A percentile compares a stretch with the other conserved stretches of the same genome.
These are phyloP conservation scores for Mrakia blollopis DNA, from an alignment of 768 basidiomycete species.

Conservation along the genomic window DNA sequence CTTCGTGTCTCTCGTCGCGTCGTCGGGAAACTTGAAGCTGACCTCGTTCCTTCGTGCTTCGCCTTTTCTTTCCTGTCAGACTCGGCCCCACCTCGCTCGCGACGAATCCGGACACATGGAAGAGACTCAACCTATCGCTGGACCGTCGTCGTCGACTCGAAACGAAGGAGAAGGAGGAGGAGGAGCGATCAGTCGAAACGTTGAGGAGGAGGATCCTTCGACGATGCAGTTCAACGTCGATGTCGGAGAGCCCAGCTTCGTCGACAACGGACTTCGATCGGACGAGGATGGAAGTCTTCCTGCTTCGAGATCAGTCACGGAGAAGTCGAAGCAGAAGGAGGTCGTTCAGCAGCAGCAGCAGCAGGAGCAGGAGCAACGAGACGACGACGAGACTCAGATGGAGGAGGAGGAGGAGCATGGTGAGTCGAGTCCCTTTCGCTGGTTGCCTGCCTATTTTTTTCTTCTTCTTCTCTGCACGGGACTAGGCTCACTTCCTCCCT, in stretches of 20 bases:
- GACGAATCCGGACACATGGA: not conserved
- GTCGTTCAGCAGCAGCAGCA: not conserved
- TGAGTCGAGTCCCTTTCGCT: not conserved
- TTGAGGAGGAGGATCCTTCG: not conserved
- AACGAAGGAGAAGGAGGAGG: not conserved
- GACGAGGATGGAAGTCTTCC: not conserved
- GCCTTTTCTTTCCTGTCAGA: not conserved
- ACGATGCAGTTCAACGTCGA: not conserved
- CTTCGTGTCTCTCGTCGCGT: not conserved
- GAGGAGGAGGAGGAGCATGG: not conserved
- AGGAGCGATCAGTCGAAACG: not conserved
- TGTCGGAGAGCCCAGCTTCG: constrained; percentile 2
- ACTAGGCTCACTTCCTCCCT: too few relatives aligned
- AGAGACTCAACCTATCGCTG: not conserved
- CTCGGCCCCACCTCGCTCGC: not conserved
- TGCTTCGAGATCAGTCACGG: not conserved
- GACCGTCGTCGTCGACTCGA: not conserved
- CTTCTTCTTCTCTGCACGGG: not conserved
- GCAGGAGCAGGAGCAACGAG: not conserved
- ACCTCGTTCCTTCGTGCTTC: not conserved
- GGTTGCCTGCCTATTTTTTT: too few relatives aligned
- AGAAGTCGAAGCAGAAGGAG: not conserved
- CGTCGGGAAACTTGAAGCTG: not conserved
- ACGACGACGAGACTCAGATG: not conserved
- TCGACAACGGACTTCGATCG: not conserved